phyloP scores from a whole-genome alignment of 495 filamentous ascomycete genomes.

The Alectoria sarmentosa region DNA sequence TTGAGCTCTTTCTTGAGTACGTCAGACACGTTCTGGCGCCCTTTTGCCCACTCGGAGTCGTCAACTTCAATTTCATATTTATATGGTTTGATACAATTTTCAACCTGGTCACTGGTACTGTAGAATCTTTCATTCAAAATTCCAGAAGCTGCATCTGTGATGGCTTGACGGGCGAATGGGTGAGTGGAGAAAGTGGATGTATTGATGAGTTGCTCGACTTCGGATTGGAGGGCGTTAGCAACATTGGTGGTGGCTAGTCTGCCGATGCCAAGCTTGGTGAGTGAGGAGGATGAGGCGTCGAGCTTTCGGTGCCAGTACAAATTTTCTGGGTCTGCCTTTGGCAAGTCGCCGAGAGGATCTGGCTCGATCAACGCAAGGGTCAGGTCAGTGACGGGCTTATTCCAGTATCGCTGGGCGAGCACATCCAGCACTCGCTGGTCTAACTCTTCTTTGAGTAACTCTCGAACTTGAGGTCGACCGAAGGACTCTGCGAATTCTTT shows the following conservation, averaged over 20 bases:
- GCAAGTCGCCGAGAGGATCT: conserved; percentile 67
- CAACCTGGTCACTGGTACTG: conserved; percentile 95
- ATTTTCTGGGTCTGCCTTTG: conserved; percentile 75
- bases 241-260: conserved; percentile 87
- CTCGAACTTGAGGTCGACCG: conserved; percentile 79
- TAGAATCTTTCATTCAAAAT: conserved; percentile 94
- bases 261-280: conserved; percentile 92
- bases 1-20: conserved; percentile 77
- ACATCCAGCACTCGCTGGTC: conserved; percentile 94
- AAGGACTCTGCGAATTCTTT: conserved; percentile 87
- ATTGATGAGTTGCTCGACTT: conserved; percentile 70
- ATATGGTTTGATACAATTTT: conserved; percentile 98
- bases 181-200: conserved; percentile 80
- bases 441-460: conserved; percentile 83
- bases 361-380: conserved; percentile 52
- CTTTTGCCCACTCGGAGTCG: conserved; percentile 77
- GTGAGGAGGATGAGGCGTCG: conserved; percentile 78
- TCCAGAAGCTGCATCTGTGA: conserved; percentile 76
- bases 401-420: conserved; percentile 95
- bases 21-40: conserved; percentile 67
- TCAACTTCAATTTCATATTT: conserved; percentile 96
- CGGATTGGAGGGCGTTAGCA: conserved; percentile 75
- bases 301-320: conserved; percentile 92
- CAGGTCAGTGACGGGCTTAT: conserved; percentile 82
- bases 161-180: conserved; percentile 84